Conservation (phyloP, 2,329 filamentous ascomycete species). For the Acephala macrosclerotiorum region DNA sequence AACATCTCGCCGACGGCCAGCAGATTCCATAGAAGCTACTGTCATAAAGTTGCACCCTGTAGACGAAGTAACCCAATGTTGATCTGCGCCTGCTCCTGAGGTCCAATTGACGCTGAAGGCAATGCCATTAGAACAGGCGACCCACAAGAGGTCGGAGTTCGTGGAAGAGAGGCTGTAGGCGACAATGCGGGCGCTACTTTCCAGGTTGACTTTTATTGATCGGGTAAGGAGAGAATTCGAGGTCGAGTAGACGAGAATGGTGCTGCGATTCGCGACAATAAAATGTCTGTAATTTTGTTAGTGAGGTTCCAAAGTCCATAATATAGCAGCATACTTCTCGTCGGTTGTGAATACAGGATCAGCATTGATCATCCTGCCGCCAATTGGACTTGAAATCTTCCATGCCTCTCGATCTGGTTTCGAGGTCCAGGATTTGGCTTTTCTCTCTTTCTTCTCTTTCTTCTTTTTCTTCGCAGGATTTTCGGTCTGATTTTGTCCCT, state of each 20-base stretch:
- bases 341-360: constrained; percentile 68
- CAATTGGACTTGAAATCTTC: constrained; percentile 70
- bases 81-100: constrained; percentile 51
- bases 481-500: neutral
- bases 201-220: constrained; percentile 63
- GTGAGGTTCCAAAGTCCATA: constrained; percentile 25
- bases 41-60: constrained; percentile 46
- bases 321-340: constrained; percentile 61
- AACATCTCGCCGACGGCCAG: constrained; percentile 43
- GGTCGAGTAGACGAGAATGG: constrained; percentile 82
- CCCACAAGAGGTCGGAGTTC: constrained; percentile 61
- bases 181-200: constrained; percentile 46
- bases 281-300: constrained; percentile 59
- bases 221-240: constrained; percentile 82
- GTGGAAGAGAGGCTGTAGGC: constrained; percentile 51
- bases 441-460: constrained; percentile 15
- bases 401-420: constrained; percentile 48
- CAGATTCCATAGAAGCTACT: constrained; percentile 45
- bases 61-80: constrained; percentile 49
- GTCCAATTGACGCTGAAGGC: constrained; percentile 68
- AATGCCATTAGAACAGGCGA: constrained; percentile 63
- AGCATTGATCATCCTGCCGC: constrained; percentile 69
- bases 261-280: constrained; percentile 76
- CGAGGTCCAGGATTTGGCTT: constrained; percentile 29
- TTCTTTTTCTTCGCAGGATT: constrained; percentile 12